Evolutionary conservation across 1,284 basidiomycete species (phyloP), one percentile per base, ranked within the genome.

Genomic region (Coniferiporia weirii): DNA sequence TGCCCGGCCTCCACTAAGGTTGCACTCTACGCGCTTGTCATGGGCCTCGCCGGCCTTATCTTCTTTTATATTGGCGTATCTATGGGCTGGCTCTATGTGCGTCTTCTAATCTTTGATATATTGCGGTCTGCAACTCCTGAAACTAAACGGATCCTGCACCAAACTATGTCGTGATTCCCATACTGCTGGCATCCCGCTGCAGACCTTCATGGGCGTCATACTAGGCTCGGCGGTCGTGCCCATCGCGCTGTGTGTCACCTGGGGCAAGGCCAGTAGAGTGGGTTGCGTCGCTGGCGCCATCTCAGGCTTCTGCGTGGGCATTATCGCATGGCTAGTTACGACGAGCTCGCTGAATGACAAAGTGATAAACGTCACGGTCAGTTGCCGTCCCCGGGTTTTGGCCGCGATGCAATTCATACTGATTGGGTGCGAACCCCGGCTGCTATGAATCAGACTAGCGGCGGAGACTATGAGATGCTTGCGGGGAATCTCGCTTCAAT

Each of bases 21-120:
- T 38, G 82, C 76, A 0, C 72, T 84, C 38, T 95, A 89, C 70
- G 88, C 88, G 0, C 60, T 95, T 40, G 76, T 89, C 51, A 93
- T 93, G 83, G 91, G 87, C 34, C 65, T 92, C 12, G 85, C 91
- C 1, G 95, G 93, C 0, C 73, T 90, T 35, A 89, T 94, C 60
- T 97, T 95, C 79, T 87, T 81, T 74, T 93, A 91, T 68, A 92
- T 93, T 62, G 92, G 93, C 4, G 85, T 98, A 57, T 88, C 84
- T 5, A 91, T 93, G 90, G 92, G 91, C 13, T 93, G 88, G 88
- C 82, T 92, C 55, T 92, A 91, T 68, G 87, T 87, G 61, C 52
- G 82, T 77, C 3, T 17, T 46, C 44, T 8, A 36, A 47, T 52
- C 48, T 47, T 2, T 32, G 44, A 22, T 40, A 22, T 20, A 44